Evolutionary conservation across 2,329 filamentous ascomycete genomes (phyloP), one percentile per base, ranked within the genome.

Genomic region (Alternaria sp.): DNA sequence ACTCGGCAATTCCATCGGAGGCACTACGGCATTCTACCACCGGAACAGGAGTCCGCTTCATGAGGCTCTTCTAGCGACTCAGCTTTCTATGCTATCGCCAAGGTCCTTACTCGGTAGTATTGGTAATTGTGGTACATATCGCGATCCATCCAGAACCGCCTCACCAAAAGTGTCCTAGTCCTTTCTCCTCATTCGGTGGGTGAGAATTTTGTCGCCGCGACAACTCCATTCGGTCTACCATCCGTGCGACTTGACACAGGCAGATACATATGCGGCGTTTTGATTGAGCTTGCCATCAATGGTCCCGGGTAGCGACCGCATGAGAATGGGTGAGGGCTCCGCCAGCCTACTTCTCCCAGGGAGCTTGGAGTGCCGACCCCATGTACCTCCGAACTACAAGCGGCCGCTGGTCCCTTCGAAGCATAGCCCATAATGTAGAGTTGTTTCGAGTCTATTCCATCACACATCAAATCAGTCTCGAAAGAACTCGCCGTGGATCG

Each of bases 21-120:
- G 3, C 37, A 59, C 30, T 41, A 20, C 25, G 15, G 37, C 25
- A 43, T 54, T 37, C 23, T 49, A 23, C 47, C 30, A 45, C 18
- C 55, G 55, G 43, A 23, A 59, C 41, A 54, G 18, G 20, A 18
- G 15, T 25, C 26, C 20, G 18, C 5, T 18, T 3, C 11, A 30
- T 25, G 20, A 30, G 30, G 50, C 44, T 44, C 49, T n/a, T 54
- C 23, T 23, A 49, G 5, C 47, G 55, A 59, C 10, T 54, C 55
- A 53, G 60, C 28, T 25, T 59, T 37, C 23, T 41, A 11, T 49
- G 21, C 10, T 20, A 51, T 30, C 18, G 43, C 55, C 60, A 62
- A 59, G 55, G 14, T 51, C 14, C 55, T 62, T 54, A 54, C 55
- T 49, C 55, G 41, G 47, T 44, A 54, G 25, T 41, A 49, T 58